These are phyloP conservation scores for Solanum appendiculatum DNA, from an alignment of 257 asterid genomes.

Conservation along the genomic window DNA sequence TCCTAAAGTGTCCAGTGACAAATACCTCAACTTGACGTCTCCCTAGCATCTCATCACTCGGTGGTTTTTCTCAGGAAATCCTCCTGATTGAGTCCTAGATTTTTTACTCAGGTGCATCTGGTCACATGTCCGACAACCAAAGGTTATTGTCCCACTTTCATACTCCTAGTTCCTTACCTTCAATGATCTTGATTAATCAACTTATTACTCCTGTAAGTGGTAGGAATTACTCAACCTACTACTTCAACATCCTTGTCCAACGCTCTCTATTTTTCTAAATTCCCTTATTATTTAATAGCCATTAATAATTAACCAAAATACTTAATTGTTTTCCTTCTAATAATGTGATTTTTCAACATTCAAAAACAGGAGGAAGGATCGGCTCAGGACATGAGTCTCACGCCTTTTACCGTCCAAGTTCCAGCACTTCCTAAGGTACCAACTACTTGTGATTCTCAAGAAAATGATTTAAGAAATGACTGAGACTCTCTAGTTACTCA, in stretches of 20 bases:
- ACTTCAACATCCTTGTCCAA: neutral
- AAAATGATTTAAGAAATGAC: neutral
- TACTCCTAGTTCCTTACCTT: neutral
- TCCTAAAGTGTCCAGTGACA: neutral
- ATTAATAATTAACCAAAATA: neutral
- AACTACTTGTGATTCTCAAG: neutral
- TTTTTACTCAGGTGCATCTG: neutral
- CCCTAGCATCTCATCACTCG: neutral
- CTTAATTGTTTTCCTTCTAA: neutral
- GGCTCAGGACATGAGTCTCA: neutral
- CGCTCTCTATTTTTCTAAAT: neutral
- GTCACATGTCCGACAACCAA: neutral
- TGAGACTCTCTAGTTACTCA: neutral
- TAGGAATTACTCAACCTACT: neutral
- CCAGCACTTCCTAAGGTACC: neutral
- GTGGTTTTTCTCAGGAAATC: neutral
- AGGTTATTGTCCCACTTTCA: neutral
- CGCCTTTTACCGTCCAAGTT: neutral
- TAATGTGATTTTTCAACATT: neutral
- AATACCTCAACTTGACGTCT: neutral
- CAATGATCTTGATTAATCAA: neutral
- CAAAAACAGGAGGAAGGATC: neutral
- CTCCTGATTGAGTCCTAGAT: neutral
- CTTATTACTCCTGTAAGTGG: neutral
- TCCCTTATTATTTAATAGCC: neutral